These are phyloP conservation scores for Cenchrus fungigraminus DNA, from an alignment of 176 grass and related monocot genomes.

Conservation along the genomic window DNA sequence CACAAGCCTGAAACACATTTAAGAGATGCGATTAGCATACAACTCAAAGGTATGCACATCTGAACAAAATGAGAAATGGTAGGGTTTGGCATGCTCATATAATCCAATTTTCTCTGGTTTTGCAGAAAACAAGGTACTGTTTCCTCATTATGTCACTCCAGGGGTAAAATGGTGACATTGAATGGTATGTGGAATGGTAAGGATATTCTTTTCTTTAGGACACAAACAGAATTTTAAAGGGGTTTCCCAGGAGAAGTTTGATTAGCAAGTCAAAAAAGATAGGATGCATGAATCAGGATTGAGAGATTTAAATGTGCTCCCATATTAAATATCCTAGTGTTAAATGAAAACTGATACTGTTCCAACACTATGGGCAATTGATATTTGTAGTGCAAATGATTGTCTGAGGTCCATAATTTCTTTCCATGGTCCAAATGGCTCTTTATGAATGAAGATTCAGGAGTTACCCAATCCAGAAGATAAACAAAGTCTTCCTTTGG, in stretches of 20 bases:
- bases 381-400: background rate
- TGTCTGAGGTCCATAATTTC: background rate
- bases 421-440: constrained; percentile 12
- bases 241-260: constrained; percentile 2
- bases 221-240: background rate
- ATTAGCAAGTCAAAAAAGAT: background rate
- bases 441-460: constrained; percentile 10
- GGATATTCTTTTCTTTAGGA: background rate
- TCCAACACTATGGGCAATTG: background rate
- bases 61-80: background rate
- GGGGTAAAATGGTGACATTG: constrained; percentile 11
- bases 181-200: background rate
- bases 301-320: background rate
- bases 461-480: constrained; percentile 93
- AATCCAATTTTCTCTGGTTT: background rate
- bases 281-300: background rate
- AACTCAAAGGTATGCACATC: constrained; percentile 31
- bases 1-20: constrained; percentile 66
- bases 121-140: background rate
- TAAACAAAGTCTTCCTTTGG: constrained; percentile 92
- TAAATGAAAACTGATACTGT: constrained; percentile 3
- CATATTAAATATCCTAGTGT: background rate
- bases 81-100: constrained; percentile 20
- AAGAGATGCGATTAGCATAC: constrained; percentile 32
- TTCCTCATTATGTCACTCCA: constrained; percentile 6